A percentile compares a stretch with the other conserved stretches of the same genome.
Conservation (phyloP, 73 alveolate species). For the Halteria grandinella region DNA sequence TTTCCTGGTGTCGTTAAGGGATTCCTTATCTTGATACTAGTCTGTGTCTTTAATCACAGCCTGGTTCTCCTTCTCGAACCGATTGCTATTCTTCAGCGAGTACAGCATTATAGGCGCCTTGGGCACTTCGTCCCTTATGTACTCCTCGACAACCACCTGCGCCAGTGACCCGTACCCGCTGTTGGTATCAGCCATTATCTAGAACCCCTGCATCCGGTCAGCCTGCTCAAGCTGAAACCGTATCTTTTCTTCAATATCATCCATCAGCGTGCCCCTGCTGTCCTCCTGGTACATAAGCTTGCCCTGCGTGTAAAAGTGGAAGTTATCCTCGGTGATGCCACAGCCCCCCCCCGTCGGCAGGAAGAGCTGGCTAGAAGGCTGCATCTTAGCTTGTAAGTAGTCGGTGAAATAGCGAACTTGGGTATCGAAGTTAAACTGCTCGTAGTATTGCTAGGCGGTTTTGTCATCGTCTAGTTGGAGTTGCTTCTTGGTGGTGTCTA, state of each 20-base stretch:
- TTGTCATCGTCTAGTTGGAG: slow-evolving; percentile 6
- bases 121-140: slow-evolving; percentile 32
- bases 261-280: neutral
- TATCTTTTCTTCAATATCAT: slow-evolving; percentile 13
- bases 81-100: slow-evolving; percentile 3
- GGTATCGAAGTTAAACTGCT: slow-evolving; percentile 19
- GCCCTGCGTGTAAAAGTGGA: slow-evolving; percentile 18
- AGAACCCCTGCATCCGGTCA: slow-evolving; percentile 33
- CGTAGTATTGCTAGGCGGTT: slow-evolving; percentile 26
- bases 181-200: slow-evolving; percentile 12
- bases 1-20: neutral
- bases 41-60: too few relatives aligned
- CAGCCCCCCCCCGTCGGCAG: slow-evolving; percentile 25
- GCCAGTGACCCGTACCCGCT: slow-evolving; percentile 35
- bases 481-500: too few relatives aligned
- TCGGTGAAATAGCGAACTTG: slow-evolving; percentile 29
- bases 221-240: slow-evolving; percentile 26
- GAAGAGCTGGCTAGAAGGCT: slow-evolving; percentile 3
- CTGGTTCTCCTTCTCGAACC: too few relatives aligned
- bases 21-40: neutral
- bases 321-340: slow-evolving; percentile 20
- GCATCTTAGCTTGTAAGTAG: slow-evolving; percentile 38
- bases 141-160: neutral
- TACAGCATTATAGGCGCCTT: slow-evolving; percentile 15
- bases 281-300: slow-evolving; percentile 11